A percentile compares a stretch with the other conserved stretches of the same genome.
Conservation (phyloP, 805 yeast genomes). For the Candida loeiensis region DNA sequence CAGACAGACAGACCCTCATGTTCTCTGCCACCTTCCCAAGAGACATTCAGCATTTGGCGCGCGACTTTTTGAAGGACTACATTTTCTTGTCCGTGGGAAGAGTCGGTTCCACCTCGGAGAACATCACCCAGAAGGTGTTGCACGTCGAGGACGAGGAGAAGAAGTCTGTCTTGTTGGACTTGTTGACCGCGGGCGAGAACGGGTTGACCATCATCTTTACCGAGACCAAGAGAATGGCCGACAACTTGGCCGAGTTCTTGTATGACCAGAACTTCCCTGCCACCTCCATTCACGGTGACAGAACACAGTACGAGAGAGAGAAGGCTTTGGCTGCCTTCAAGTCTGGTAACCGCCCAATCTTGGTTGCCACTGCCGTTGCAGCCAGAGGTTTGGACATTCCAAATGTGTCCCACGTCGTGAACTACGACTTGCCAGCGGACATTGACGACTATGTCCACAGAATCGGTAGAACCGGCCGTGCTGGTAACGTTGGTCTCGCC, state of each 20-base stretch:
- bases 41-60: conserved; percentile 94
- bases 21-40: conserved; percentile 99
- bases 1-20: conserved; percentile 93
- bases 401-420: conserved; percentile 95
- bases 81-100: conserved; percentile 96
- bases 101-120: conserved; percentile 98
- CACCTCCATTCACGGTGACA: conserved; percentile 98
- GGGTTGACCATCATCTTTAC: conserved; percentile 94
- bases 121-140: conserved; percentile 89
- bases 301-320: conserved; percentile 97
- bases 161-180: conserved; percentile 82
- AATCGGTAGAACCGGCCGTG: conserved; percentile 99
- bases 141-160: conserved; percentile 94
- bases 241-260: conserved; percentile 87
- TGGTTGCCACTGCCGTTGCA: conserved; percentile 99
- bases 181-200: conserved; percentile 67
- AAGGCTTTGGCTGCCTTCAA: conserved; percentile 93
- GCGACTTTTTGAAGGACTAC: conserved; percentile 94
- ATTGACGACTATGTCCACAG: conserved; percentile 98
- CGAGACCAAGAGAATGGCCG: conserved; percentile 99
- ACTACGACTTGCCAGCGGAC: conserved; percentile 94
- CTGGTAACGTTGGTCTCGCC: conserved; percentile 98
- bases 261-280: conserved; percentile 90
- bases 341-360: conserved; percentile 84
- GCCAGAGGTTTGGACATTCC: conserved; percentile 99